phyloP scores from a whole-genome alignment of 306 rosid genomes.

The Lathyrus sativus region DNA sequence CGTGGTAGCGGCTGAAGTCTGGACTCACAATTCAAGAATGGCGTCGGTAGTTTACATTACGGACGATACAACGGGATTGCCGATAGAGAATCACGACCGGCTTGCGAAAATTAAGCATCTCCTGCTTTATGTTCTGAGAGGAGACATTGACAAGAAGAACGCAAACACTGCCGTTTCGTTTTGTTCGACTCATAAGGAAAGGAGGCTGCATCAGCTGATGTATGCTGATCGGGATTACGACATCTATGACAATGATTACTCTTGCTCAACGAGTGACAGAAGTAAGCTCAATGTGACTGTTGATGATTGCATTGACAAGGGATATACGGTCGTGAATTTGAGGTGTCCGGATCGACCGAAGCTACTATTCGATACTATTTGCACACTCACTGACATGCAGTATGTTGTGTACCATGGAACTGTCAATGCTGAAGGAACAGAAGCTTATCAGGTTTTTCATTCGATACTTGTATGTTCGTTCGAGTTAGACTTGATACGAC shows the following conservation, averaged over 20 bases:
- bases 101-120: conserved; percentile 76
- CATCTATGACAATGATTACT: conserved; percentile 44
- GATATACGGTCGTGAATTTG: conserved; percentile 92
- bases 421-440: conserved; percentile 87
- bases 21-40: conserved; percentile 99
- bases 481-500: too few relatives aligned
- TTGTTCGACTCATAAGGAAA: conserved; percentile 91
- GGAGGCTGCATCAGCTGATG: conserved; percentile 98
- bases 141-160: conserved; percentile 74
- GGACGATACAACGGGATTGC: conserved; percentile 59
- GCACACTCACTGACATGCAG: conserved; percentile 95
- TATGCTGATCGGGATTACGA: conserved; percentile 96
- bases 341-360: conserved; percentile 91
- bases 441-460: conserved; percentile 79
- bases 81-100: conserved; percentile 61
- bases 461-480: too few relatives aligned
- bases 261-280: conserved; percentile 55
- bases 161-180: conserved; percentile 94
- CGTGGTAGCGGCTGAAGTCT: conserved; percentile 95
- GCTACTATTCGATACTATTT: conserved; percentile 77
- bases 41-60: conserved; percentile 91
- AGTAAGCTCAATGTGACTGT: conserved; percentile 68
- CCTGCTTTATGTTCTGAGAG: conserved; percentile 75
- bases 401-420: conserved; percentile 95
- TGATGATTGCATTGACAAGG: conserved; percentile 75